Percentiles rank a stretch among this genome's conserved stretches.
Conservation (phyloP, 148 eudicot genomes). For the Dianthus caryophyllus region DNA sequence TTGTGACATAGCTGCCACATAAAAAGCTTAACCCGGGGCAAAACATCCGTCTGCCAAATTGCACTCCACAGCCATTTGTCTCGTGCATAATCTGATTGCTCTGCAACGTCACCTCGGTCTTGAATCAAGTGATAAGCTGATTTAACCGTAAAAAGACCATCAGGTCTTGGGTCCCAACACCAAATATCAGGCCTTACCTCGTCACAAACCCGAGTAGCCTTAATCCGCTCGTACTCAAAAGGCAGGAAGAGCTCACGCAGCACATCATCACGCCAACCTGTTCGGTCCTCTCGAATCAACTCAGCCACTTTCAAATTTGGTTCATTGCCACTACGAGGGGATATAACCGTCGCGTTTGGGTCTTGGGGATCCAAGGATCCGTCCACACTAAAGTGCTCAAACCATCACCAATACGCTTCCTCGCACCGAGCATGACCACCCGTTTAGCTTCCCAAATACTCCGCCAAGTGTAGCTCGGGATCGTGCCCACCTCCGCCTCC, state of each 20-base stretch:
- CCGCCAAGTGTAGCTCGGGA: not conserved
- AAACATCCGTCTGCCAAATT: not conserved
- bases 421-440: not conserved
- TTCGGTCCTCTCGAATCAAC: not conserved
- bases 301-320: not conserved
- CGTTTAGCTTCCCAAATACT: not conserved
- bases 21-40: too few relatives aligned
- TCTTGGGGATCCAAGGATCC: not conserved
- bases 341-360: not conserved
- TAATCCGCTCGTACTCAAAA: not conserved
- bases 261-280: not conserved
- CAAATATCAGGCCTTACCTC: not conserved
- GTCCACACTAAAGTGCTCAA: not conserved
- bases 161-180: not conserved
- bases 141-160: not conserved
- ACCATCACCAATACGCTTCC: not conserved
- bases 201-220: not conserved
- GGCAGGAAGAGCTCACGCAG: not conserved
- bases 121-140: not conserved
- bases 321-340: not conserved
- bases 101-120: not conserved
- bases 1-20: not conserved
- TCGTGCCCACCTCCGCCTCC: not conserved
- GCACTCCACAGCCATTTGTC: not conserved
- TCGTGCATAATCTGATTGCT: not conserved